These are phyloP conservation scores for Vaccinium vitisidaea DNA, from an alignment of 148 eudicot species.

Conservation along the genomic window DNA sequence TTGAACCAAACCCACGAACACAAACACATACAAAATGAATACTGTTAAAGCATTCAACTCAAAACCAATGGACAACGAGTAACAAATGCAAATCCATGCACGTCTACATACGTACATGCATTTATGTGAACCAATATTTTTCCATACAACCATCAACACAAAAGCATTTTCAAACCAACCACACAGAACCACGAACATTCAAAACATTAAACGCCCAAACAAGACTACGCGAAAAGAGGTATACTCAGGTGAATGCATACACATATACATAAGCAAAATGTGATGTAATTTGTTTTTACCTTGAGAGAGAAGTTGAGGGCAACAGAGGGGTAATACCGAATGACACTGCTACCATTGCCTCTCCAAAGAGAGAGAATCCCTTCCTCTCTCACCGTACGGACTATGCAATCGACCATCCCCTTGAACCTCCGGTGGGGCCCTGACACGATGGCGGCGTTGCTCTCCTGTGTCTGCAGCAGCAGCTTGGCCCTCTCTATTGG, in stretches of 20 bases:
- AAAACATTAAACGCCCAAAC: slow-evolving; percentile 3
- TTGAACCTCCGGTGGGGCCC: slow-evolving; percentile 72
- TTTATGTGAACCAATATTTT: not conserved
- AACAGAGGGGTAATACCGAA: slow-evolving; percentile 93
- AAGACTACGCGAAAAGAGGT: not conserved
- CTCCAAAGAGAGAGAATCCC: slow-evolving; percentile 86
- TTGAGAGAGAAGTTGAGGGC: slow-evolving; percentile 97
- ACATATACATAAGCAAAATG: not conserved
- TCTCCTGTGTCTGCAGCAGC: slow-evolving; percentile 87
- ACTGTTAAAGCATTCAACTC: no score
- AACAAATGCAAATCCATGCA: no score
- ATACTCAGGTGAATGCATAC: not conserved
- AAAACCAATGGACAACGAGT: no score
- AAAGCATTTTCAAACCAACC: not conserved
- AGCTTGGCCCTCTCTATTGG: slow-evolving; percentile 94
- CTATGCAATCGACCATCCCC: slow-evolving; percentile 85
- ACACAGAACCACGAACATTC: not conserved
- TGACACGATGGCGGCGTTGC: slow-evolving; percentile 64
- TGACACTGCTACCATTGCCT: slow-evolving; percentile 90
- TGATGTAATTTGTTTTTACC: slow-evolving; percentile 36
- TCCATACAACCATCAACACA: not conserved
- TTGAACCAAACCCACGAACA: not conserved
- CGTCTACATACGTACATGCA: no score
- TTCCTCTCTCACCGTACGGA: slow-evolving; percentile 63
- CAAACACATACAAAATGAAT: not conserved